phyloP scores from a whole-genome alignment of 208 protist species.

The Polymyxa betae region DNA sequence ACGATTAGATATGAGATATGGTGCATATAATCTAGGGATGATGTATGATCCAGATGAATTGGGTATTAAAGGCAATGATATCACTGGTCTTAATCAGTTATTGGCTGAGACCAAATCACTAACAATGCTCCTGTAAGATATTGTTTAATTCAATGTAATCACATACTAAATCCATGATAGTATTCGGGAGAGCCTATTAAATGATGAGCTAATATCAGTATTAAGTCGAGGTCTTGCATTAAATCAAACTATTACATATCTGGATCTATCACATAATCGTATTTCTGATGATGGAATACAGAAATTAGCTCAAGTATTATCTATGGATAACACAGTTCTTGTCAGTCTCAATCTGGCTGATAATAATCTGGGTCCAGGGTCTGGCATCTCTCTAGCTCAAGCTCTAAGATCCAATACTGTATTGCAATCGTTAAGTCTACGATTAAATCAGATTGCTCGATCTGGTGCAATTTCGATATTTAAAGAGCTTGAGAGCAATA shows the following conservation, averaged over 20 bases:
- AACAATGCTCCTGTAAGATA: neutral
- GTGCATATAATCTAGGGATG: conserved; percentile 8
- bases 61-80: conserved; percentile 25
- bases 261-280: conserved; percentile 36
- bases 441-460: neutral
- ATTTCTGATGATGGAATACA: neutral
- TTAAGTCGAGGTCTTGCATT: neutral
- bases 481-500: neutral
- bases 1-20: neutral
- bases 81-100: neutral
- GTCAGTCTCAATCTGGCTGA: neutral
- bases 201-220: conserved; percentile 19
- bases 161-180: neutral
- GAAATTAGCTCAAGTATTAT: neutral
- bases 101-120: conserved; percentile 8
- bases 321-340: neutral
- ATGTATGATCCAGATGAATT: conserved; percentile 14
- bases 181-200: neutral
- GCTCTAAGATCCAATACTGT: neutral
- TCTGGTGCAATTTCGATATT: neutral
- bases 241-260: neutral
- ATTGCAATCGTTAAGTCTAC: neutral
- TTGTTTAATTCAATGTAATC: neutral
- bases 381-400: neutral
- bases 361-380: neutral